phyloP scores from a whole-genome alignment of 1,284 basidiomycete genomes.

The Fomitopsis pinicola region DNA sequence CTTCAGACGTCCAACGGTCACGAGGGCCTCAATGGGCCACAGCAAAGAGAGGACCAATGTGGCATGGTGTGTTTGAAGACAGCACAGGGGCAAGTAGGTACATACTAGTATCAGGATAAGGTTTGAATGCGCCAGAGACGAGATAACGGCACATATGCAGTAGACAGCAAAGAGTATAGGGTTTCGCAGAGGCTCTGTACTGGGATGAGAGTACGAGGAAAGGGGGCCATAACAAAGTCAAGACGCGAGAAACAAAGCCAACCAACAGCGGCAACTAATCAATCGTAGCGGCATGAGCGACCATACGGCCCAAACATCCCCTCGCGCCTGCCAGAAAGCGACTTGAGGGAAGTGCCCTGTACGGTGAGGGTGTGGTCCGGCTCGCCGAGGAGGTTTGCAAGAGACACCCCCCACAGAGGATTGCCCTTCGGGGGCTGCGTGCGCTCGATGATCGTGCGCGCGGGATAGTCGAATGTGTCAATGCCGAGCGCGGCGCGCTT shows the following conservation, averaged over 20 bases:
- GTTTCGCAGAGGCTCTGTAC: no score
- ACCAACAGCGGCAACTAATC: background rate
- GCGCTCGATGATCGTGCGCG: background rate
- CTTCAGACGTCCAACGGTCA: no score
- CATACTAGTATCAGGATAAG: no score
- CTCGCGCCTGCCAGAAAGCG: background rate
- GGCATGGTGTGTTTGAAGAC: no score
- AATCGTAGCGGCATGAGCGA: background rate
- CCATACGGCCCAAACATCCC: background rate
- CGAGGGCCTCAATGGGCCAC: no score
- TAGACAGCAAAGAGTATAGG: background rate
- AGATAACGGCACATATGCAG: background rate
- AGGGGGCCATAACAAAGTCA: background rate
- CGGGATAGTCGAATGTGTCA: background rate
- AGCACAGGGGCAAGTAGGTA: background rate
- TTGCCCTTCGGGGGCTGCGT: background rate
- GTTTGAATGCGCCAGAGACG: no score
- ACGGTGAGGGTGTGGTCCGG: background rate
- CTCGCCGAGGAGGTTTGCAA: background rate
- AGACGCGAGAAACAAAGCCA: background rate
- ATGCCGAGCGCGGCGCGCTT: background rate
- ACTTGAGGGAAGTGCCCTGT: background rate
- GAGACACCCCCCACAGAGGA: background rate
- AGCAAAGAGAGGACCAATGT: no score
- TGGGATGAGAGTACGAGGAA: background rate